Evolutionary conservation across 441 rosid genomes (phyloP).

Genomic region (Brassica hybrid): DNA sequence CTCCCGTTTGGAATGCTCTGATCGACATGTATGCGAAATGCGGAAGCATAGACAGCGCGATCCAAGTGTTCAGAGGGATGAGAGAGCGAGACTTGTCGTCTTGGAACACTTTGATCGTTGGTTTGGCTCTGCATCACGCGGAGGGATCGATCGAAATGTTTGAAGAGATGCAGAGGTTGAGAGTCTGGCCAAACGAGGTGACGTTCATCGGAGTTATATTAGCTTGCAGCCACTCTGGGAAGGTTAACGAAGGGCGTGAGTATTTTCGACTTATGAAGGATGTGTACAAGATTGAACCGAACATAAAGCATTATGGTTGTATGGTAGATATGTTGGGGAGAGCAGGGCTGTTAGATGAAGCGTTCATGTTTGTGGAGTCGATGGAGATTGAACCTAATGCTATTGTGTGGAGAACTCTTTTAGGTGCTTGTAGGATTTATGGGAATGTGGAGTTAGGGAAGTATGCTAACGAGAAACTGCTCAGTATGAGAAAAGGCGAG

Average conservation of each 20-base stretch:
- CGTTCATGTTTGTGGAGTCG: constrained; percentile 52
- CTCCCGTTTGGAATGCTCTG: constrained; percentile 57
- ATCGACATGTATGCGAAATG: constrained; percentile 76
- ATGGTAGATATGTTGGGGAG: constrained; percentile 69
- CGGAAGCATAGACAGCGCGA: constrained; percentile 59
- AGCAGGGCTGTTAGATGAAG: constrained; percentile 62
- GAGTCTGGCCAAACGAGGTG: constrained; percentile 58
- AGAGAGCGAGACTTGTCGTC: constrained; percentile 55
- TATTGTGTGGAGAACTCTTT: constrained; percentile 66
- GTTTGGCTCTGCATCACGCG: constrained; percentile 61
- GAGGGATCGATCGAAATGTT: constrained; percentile 54
- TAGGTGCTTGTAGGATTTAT: constrained; percentile 62
- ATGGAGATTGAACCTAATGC: constrained; percentile 60
- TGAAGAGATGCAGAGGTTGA: constrained; percentile 57
- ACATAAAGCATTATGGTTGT: constrained; percentile 65
- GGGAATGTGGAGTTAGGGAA: constrained; percentile 59
- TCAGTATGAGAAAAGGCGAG: constrained; percentile 51
- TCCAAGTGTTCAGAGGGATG: constrained; percentile 53
- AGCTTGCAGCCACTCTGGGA: constrained; percentile 69
- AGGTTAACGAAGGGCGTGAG: constrained; percentile 52
- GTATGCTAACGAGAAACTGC: constrained; percentile 56
- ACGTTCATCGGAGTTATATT: constrained; percentile 65
- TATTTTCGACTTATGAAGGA: constrained; percentile 58
- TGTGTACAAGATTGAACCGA: constrained; percentile 51
- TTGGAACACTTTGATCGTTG: constrained; percentile 65